Conservation (phyloP, 129 eudicot genomes). For the Chrysanthemum seticuspe region DNA sequence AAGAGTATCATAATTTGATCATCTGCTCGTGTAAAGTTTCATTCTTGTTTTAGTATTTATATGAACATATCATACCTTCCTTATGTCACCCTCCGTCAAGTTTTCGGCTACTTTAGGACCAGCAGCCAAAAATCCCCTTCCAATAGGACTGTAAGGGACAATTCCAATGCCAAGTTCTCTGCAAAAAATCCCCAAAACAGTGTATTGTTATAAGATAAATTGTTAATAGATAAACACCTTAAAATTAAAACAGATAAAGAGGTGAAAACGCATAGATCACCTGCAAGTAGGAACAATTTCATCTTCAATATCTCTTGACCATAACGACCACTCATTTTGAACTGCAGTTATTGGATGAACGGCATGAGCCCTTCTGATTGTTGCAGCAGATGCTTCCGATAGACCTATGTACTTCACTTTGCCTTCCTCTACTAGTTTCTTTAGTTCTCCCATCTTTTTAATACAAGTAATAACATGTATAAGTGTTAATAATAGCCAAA, state of each 20-base stretch:
- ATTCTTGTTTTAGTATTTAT: not conserved
- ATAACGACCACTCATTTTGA: conserved; percentile 67
- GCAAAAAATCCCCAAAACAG: not conserved
- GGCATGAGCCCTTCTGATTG: conserved; percentile 78
- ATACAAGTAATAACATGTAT: not conserved
- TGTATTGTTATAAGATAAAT: not conserved
- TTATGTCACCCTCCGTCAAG: conserved; percentile 34
- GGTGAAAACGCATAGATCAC: conserved; percentile 16
- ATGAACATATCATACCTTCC: conserved; percentile 38
- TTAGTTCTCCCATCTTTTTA: conserved; percentile 54
- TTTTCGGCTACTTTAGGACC: conserved; percentile 41
- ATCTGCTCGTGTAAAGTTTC: not conserved
- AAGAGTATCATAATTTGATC: not conserved
- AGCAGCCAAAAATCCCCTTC: conserved; percentile 43
- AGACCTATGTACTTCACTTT: conserved; percentile 68
- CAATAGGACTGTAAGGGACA: conserved; percentile 58
- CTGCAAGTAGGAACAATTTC: conserved; percentile 66
- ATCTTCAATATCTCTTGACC: conserved; percentile 66
- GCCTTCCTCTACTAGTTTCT: conserved; percentile 74
- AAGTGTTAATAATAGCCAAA: not conserved
- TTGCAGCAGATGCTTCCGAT: conserved; percentile 69
- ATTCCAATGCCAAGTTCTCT: conserved; percentile 73
- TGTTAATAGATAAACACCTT: too few relatives aligned
- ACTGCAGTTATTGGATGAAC: conserved; percentile 75
- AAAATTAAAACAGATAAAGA: not conserved